Evolutionary conservation across 116 monocot genomes (phyloP), one percentile per base, ranked within the genome.

Genomic region (Posidonia oceanica): DNA sequence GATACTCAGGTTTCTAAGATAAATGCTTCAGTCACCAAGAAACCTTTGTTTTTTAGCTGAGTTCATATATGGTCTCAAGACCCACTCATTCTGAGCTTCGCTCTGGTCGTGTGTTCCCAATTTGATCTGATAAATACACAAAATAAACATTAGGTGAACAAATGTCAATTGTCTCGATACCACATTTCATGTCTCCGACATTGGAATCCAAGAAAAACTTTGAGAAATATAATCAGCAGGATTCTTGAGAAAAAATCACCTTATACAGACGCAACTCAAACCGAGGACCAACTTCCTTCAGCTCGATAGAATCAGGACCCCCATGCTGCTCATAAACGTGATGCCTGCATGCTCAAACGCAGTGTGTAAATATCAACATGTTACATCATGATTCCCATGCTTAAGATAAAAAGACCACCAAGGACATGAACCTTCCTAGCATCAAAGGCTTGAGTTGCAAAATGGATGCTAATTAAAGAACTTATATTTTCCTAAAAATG

Each of bases 221-320:
- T 7, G 2, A 48, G 11, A 48, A 10, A 48, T 12, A 7, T 29
- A 29, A 29, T 29, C 29, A 29, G 29, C 29, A 29, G 29, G 29
- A 29, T 29, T 29, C 29, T 29, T 29, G 29, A 29, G 12, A 66
- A 6, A 16, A 66, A 36, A 51, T 29, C 17, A 93, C 93, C 93
- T 88, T 85, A 69, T 85, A 98, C 15, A 93, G 86, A 66, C 76
- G 78, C 68, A 98, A 67, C 64, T 93, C 93, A 74, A 98, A 98
- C 14, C 93, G 89, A 74, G 98, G 98, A 17, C 98, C 98, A 23
- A 98, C 87, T 74, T 98, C 98, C 72, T 84, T 87, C 62, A 98
- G 64, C 60, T 98, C 98, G 59, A 90, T 74, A 20, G 98, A 98
- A 61, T 89, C 86, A 5, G 98, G 87, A 6, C 98, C 98, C 23